These are phyloP conservation scores for Fusarium albosuccineum DNA, from an alignment of 2,329 filamentous ascomycete species.

Conservation along the genomic window DNA sequence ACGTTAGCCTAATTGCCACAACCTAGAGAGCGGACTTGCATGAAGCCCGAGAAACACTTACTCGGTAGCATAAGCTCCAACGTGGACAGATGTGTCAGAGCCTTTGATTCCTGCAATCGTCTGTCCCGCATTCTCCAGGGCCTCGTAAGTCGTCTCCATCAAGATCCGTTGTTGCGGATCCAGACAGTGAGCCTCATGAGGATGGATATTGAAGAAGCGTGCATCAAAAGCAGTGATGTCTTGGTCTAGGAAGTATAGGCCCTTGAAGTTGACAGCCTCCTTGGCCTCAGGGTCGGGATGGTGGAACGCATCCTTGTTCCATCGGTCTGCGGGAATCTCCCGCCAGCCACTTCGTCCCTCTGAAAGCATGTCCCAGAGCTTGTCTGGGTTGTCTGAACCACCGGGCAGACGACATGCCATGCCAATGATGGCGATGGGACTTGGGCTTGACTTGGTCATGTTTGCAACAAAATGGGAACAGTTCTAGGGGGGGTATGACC, in stretches of 20 bases:
- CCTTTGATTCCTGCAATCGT: constrained; percentile 44
- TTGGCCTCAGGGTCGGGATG: constrained; percentile 37
- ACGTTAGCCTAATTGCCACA: too few relatives aligned
- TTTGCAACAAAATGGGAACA: not conserved
- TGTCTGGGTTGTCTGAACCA: constrained; percentile 38
- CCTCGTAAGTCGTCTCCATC: constrained; percentile 54
- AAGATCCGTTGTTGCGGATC: constrained; percentile 51
- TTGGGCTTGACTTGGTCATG: constrained; percentile 21
- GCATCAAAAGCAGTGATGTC: constrained; percentile 41
- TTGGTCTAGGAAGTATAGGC: constrained; percentile 28
- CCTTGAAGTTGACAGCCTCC: constrained; percentile 31
- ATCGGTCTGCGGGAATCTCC: constrained; percentile 43
- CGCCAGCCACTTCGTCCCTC: constrained; percentile 35
- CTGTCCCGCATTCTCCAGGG: constrained; percentile 50
- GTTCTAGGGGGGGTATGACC: not conserved
- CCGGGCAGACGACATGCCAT: constrained; percentile 49
- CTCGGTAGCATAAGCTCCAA: constrained; percentile 44
- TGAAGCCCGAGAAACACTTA: not conserved
- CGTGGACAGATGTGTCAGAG: constrained; percentile 49
- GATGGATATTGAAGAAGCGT: constrained; percentile 50
- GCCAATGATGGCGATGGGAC: constrained; percentile 49
- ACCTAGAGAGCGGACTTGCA: too few relatives aligned
- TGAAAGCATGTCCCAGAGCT: constrained; percentile 47
- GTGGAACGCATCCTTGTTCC: constrained; percentile 41
- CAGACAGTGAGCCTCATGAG: constrained; percentile 49